Evolutionary conservation across 2,329 filamentous ascomycete genomes (phyloP), one percentile per base, ranked within the genome.

Genomic region (Hymenotorrendiella dingleyae): DNA sequence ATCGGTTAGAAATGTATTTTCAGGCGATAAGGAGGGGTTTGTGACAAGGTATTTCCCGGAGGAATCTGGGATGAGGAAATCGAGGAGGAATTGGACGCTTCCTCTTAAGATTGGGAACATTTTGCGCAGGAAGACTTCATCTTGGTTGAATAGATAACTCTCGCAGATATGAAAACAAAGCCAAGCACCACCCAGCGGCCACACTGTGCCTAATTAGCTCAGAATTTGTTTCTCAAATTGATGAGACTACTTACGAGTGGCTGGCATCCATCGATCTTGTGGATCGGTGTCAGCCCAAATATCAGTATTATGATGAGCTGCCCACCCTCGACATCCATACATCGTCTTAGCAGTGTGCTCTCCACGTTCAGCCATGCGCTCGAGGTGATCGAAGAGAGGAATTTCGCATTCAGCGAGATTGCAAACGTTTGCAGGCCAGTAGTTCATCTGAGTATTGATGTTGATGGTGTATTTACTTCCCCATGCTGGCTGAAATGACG

Each of bases 381-480:
- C 62, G 2, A 70, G 53, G 2, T 65, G 52, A 17, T 64, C 58
- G 33, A 70, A 69, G 0, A 71, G 42, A 1, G 68, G 66, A 3
- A 53, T 36, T 30, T 69, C 60, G 16, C 61, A 64, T 33, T 68
- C 66, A 0, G 59, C 37, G n/a, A 61, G 42, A 32, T 57, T 57
- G 27, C 54, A 54, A 3, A 53, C 36, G 35, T 61, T 57, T 9
- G 57, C 55, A 1, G 58, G 63, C 71, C 70, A 74, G 50, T 74
- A 75, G 48, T 74, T 74, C 72, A 75, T 75, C 52, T 75, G 64
- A 0, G 66, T 57, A 30, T 74, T 75, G 54, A 74, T 71, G 47
- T 74, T 72, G 49, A 73, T 69, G 0, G 71, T 74, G 43, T 66
- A 72, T 46, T 70, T 72, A 19, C 62, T 65, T 3, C 69, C 69